Evolutionary conservation across 129 eudicot genomes (phyloP).

Genomic region (Pittosporum tobira): DNA sequence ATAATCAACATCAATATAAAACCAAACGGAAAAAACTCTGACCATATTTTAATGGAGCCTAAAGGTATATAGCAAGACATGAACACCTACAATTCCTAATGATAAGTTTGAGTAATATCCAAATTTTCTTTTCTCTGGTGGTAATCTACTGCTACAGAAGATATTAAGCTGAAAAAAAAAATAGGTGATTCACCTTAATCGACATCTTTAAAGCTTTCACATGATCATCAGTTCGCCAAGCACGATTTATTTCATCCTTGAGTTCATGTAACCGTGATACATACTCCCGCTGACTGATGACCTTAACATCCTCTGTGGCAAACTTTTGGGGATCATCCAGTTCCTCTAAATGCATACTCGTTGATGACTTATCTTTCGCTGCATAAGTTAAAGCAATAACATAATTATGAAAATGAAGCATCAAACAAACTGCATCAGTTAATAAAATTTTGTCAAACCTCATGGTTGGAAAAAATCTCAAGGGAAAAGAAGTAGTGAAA

Average conservation of each 20-base stretch:
- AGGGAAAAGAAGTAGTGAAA: not conserved
- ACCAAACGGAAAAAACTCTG: no score
- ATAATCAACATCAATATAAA: no score
- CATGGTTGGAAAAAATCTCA: not conserved
- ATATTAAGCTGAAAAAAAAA: not conserved
- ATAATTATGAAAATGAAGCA: not conserved
- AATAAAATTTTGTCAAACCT: not conserved
- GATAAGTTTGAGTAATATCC: not conserved
- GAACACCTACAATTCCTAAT: not conserved
- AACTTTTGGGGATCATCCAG: conserved; percentile 47
- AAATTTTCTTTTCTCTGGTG: not conserved
- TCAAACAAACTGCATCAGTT: not conserved
- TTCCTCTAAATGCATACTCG: conserved; percentile 46
- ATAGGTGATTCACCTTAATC: conserved; percentile 39
- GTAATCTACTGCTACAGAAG: not conserved
- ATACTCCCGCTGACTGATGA: conserved; percentile 58
- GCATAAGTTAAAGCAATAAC: conserved; percentile 9
- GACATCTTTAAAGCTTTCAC: conserved; percentile 61
- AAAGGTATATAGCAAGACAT: not conserved
- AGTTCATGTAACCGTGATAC: conserved; percentile 49
- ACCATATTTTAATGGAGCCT: no score
- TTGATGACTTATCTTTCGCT: conserved; percentile 38
- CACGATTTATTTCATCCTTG: conserved; percentile 45
- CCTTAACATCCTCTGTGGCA: conserved; percentile 40
- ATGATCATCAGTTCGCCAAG: conserved; percentile 61